Evolutionary conservation across 2,329 filamentous ascomycete genomes (phyloP), one percentile per base, ranked within the genome.

Genomic region (Rhynchosporium agropyri): DNA sequence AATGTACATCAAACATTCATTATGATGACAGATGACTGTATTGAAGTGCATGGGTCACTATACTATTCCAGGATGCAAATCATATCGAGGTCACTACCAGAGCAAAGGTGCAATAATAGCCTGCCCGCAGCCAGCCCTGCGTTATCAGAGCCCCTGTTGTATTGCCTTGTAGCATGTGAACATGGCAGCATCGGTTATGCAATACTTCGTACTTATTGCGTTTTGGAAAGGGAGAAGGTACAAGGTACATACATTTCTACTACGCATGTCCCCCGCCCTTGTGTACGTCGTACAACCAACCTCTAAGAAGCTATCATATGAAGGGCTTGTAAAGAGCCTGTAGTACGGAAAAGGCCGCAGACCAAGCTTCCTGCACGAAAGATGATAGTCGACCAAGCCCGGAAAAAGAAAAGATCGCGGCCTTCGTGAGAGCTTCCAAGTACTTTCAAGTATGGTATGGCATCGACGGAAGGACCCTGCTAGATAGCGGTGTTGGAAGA

Each of bases 91-190:
- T 33, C 51, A 54, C 33, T 40, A 20, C 36, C 36, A 29, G 38
- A 7, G 15, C 50, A 31, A 53, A 43, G 53, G 20, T 38, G 53
- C 53, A 31, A 43, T 31, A 43, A 36, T 10, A 36, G 33, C 33
- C 33, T 36, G 51, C 51, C 51, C 31, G 54, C 38, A 45, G 38
- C 29, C 28, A 45, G 26, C 15, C 54, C 43, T 42, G 42, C n/a
- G 6, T 20, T 43, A 26, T 45, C 29, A 38, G 53, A 56, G 38
- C 53, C 53, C 54, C 54, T 20, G 54, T 57, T 31, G 13, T 12
- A 20, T 45, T 57, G 54, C 40, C n/a, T 28, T 49, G 46, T 28
- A 53, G 50, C 51, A 57, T 57, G 54, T 57, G 54, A 57, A 45
- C 38, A 46, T 57, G 54, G 36, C 33, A 40, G 5, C 26, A 29